Base-by-base conservation (phyloP, 2,329 filamentous ascomycete species). In the Diaporthe caulivora region DNA sequence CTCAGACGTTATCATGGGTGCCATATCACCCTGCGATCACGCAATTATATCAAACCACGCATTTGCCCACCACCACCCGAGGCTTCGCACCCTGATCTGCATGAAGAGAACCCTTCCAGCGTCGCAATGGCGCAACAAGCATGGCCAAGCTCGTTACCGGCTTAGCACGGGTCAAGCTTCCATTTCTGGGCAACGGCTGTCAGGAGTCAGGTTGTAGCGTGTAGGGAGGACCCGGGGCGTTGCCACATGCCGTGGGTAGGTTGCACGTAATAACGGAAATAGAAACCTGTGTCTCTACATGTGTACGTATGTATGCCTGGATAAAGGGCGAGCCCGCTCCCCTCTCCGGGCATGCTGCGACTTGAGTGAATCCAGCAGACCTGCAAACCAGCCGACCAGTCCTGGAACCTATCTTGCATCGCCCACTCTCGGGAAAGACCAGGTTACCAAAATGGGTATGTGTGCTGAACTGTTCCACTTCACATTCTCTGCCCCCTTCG, bases 51-150 rank as follows among this genome's bases (percentile, higher is more conserved):
- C 29, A 65, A 37, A 53, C 51, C 49, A 53, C 49, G 49, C n/a
- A 53, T 53, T 40, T 15, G n/a, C 17, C 26, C 24, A 42, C 60
- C 42, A 51, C 26, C 60, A 17, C 11, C 18, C 44, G 29, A 13
- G 60, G 49, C 34, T 49, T 24, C 44, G 31, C 60, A 37, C 60
- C 24, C 60, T 65, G 29, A 49, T 51, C 40, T 24, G 60, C 42
- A 18, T 18, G 44, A 42, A 65, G n/a, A 49, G 17, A 8, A 17
- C 31, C n/a, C 42, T 34, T 37, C 44, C 62, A 67, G 31, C 62
- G 62, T 53, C n/a, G n/a, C 31, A 67, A 67, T 67, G 62, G 62
- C 47, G 62, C 62, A 67, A 67, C 47, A 67, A 67, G 62, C 62
- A 67, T 53, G 62, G 62, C 62, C 44, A 65, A 65, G 62, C 62